Evolutionary conservation across 2,329 filamentous ascomycete species (phyloP).

Genomic region (Bertia moriformis): DNA sequence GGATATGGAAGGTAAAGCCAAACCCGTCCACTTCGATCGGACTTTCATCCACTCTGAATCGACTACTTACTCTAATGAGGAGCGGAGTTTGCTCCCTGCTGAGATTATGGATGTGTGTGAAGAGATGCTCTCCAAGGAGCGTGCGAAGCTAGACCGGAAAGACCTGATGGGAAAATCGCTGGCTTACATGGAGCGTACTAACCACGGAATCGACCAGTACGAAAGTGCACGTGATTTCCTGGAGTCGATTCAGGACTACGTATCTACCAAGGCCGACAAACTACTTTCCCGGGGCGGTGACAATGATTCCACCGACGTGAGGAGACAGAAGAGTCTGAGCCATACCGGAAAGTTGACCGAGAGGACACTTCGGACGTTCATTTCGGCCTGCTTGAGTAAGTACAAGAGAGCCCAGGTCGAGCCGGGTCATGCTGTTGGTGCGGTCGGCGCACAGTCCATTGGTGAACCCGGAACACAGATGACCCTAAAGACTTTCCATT

Average conservation of each 20-base stretch:
- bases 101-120: slow-evolving; percentile 60
- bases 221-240: slow-evolving; percentile 77
- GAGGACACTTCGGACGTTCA: slow-evolving; percentile 60
- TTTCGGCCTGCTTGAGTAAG: slow-evolving; percentile 71
- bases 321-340: slow-evolving; percentile 25
- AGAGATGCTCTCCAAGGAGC: slow-evolving; percentile 52
- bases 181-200: slow-evolving; percentile 54
- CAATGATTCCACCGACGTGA: slow-evolving; percentile 21
- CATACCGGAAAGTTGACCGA: slow-evolving; percentile 73
- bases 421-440: slow-evolving; percentile 87
- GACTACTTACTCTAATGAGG: slow-evolving; percentile 65
- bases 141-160: slow-evolving; percentile 44
- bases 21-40: slow-evolving; percentile 80
- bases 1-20: slow-evolving; percentile 90
- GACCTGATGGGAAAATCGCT: slow-evolving; percentile 42
- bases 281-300: slow-evolving; percentile 39
- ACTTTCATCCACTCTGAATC: slow-evolving; percentile 73
- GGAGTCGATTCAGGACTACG: slow-evolving; percentile 60
- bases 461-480: slow-evolving; percentile 97
- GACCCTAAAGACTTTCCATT: slow-evolving; percentile 99
- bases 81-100: slow-evolving; percentile 56
- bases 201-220: slow-evolving; percentile 59
- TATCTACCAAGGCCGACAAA: slow-evolving; percentile 45
- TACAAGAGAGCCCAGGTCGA: slow-evolving; percentile 85
- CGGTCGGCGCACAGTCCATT: slow-evolving; percentile 92